Conservation (phyloP, 805 yeast genomes). For the Yarrowia osloensis region DNA sequence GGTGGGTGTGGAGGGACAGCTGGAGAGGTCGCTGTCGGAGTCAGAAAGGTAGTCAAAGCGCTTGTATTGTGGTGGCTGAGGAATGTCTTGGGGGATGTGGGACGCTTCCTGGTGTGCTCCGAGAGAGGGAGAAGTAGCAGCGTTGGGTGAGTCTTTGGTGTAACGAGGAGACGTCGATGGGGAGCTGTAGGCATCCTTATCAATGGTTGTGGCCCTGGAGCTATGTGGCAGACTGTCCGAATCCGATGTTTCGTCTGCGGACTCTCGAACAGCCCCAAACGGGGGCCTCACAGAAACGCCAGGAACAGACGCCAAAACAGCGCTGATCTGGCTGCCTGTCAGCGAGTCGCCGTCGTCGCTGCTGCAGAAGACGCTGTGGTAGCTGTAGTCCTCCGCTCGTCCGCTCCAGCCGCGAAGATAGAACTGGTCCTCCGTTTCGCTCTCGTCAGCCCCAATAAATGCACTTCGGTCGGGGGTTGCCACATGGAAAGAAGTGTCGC, state of each 20-base stretch:
- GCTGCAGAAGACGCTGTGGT: slow-evolving; percentile 7
- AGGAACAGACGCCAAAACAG: background rate
- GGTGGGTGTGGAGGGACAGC: background rate
- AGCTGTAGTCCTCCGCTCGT: slow-evolving; percentile 1
- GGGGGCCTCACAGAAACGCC: background rate
- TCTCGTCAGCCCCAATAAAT: slow-evolving; percentile 19
- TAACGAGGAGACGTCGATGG: background rate
- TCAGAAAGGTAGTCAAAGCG: background rate
- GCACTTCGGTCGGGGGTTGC: slow-evolving; percentile 23
- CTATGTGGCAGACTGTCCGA: background rate
- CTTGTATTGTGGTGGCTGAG: background rate
- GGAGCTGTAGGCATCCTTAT: background rate
- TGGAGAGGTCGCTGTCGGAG: background rate
- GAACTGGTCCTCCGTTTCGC: slow-evolving; percentile 3
- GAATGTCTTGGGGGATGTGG: background rate
- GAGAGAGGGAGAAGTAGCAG: background rate
- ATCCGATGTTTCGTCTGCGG: background rate
- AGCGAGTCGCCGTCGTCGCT: slow-evolving; percentile 26
- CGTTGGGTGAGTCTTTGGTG: background rate
- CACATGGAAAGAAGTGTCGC: slow-evolving; percentile 4
- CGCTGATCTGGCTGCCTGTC: background rate
- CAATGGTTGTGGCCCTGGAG: background rate
- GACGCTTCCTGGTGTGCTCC: background rate
- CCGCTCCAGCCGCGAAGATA: slow-evolving; percentile 17
- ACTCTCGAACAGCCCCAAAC: slow-evolving; percentile 11